Conservation (phyloP, 257 asterid genomes). For the Fraxinus cuspidata region DNA sequence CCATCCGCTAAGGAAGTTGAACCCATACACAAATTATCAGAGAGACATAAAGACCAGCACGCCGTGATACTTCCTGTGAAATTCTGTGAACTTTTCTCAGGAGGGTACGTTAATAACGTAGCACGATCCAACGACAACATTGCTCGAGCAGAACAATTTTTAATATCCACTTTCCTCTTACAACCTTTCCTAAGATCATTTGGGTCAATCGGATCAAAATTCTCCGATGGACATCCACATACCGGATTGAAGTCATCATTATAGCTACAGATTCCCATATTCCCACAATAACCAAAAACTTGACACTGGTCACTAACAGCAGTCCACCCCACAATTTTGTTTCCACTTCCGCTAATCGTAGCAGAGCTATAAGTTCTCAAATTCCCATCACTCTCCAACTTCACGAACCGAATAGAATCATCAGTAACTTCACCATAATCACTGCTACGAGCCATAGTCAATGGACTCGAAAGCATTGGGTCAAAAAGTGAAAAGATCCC, state of each 20-base stretch:
- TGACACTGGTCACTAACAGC: constrained; percentile 72
- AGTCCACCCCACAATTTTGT: constrained; percentile 52
- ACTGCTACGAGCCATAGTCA: constrained; percentile 49
- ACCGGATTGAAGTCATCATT: constrained; percentile 39
- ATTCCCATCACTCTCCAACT: constrained; percentile 77
- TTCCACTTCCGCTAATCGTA: constrained; percentile 46
- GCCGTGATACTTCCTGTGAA: constrained; percentile 45
- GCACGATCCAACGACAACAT: constrained; percentile 53
- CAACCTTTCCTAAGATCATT: constrained; percentile 60
- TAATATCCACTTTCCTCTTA: constrained; percentile 45
- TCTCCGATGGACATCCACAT: constrained; percentile 65
- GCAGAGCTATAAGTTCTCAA: constrained; percentile 70
- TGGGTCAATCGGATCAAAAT: constrained; percentile 53
- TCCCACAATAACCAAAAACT: constrained; percentile 83
- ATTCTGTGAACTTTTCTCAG: constrained; percentile 34
- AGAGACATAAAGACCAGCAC: constrained; percentile 53
- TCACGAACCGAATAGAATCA: constrained; percentile 50
- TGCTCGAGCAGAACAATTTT: constrained; percentile 38
- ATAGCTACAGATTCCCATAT: constrained; percentile 64
- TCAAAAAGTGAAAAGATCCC: constrained; percentile 55
- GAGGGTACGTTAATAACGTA: constrained; percentile 55
- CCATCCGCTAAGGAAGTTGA: constrained; percentile 76
- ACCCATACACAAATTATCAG: constrained; percentile 43
- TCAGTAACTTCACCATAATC: constrained; percentile 54
- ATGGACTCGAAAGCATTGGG: constrained; percentile 38